These are phyloP conservation scores for Nakazawaea molendinolei DNA, from an alignment of 805 yeast species.

Conservation along the genomic window DNA sequence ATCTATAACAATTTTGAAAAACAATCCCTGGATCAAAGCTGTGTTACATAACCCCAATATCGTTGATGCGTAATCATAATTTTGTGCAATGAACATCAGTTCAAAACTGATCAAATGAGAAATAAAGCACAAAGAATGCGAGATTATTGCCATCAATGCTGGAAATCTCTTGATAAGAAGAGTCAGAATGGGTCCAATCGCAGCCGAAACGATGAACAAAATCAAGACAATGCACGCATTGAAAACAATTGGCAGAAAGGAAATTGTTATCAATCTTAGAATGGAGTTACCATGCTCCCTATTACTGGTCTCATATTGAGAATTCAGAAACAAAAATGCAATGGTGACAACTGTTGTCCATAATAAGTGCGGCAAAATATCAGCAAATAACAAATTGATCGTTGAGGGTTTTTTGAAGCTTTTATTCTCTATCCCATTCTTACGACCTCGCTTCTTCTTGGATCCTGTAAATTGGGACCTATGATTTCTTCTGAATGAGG, in stretches of 20 bases:
- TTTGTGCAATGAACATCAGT: slow-evolving; percentile 59
- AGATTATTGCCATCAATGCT: slow-evolving; percentile 45
- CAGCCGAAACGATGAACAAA: slow-evolving; percentile 36
- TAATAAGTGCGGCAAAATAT: slow-evolving; percentile 31
- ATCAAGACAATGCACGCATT: slow-evolving; percentile 34
- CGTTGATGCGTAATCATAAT: slow-evolving; percentile 55
- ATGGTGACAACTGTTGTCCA: slow-evolving; percentile 28
- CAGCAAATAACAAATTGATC: slow-evolving; percentile 33
- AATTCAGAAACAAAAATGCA: slow-evolving; percentile 48
- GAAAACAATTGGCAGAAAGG: slow-evolving; percentile 40
- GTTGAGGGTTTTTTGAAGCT: slow-evolving; percentile 46
- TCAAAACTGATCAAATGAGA: slow-evolving; percentile 52
- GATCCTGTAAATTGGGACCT: slow-evolving; percentile 54
- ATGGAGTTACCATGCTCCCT: slow-evolving; percentile 32
- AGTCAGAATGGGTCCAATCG: slow-evolving; percentile 43
- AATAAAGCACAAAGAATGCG: slow-evolving; percentile 47
- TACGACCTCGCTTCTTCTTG: slow-evolving; percentile 34
- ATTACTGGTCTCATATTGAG: slow-evolving; percentile 38
- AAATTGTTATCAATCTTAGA: slow-evolving; percentile 35
- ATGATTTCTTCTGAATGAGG: slow-evolving; percentile 39
- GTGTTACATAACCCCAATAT: slow-evolving; percentile 55
- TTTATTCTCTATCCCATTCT: slow-evolving; percentile 32
- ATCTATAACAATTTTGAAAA: slow-evolving; percentile 45
- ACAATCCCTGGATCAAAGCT: slow-evolving; percentile 47
- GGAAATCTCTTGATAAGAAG: slow-evolving; percentile 41